Percentiles rank a stretch among this genome's conserved stretches.
These are phyloP conservation scores for Sindora glabra DNA, from an alignment of 306 rosid genomes.

Conservation along the genomic window DNA sequence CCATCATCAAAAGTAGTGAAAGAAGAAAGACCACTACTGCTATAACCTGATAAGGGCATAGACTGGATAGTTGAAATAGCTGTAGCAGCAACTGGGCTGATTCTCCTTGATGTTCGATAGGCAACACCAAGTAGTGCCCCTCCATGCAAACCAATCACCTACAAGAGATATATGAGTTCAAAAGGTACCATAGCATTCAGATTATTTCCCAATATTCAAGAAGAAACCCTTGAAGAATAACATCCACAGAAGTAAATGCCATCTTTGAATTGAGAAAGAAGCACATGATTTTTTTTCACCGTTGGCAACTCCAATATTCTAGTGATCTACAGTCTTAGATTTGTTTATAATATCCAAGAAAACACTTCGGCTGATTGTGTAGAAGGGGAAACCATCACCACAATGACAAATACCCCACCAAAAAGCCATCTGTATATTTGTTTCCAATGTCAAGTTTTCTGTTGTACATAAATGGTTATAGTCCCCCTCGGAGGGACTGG, in stretches of 20 bases:
- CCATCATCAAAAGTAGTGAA: constrained; percentile 87
- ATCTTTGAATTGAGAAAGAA: not conserved
- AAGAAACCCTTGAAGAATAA: constrained; percentile 14
- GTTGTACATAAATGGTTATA: too few relatives aligned
- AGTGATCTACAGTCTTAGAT: constrained; percentile 1
- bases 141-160: constrained; percentile 98
- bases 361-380: constrained; percentile 8
- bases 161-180: constrained; percentile 18
- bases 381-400: not conserved
- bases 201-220: not conserved
- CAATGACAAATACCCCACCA: too few relatives aligned
- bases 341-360: constrained; percentile 1
- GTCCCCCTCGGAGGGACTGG: too few relatives aligned
- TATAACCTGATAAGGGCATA: constrained; percentile 96
- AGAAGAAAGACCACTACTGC: constrained; percentile 81
- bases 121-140: constrained; percentile 98
- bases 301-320: not conserved
- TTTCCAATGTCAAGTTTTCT: too few relatives aligned
- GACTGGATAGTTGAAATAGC: constrained; percentile 95
- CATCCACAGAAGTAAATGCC: constrained; percentile 7
- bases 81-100: constrained; percentile 90
- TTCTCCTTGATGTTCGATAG: constrained; percentile 88
- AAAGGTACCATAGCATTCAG: constrained; percentile 8
- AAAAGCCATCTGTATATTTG: too few relatives aligned
- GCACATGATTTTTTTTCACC: not conserved